Evolutionary conservation across 257 asterid species (phyloP), one percentile per base, ranked within the genome.

Genomic region (Fraxinus quadrangulata): DNA sequence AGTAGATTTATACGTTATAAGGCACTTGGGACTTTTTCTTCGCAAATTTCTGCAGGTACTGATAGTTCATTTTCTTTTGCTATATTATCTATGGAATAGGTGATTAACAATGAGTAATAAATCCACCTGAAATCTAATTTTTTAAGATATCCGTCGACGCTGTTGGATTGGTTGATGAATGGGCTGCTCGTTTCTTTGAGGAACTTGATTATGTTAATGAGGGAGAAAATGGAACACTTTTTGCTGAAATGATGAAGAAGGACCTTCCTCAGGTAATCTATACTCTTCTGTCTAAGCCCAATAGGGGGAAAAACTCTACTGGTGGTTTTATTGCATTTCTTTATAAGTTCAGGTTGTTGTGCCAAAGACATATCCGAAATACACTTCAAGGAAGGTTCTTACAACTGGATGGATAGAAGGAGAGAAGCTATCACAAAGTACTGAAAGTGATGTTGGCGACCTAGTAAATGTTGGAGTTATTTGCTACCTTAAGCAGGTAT

Each of bases 111-210:
- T 67, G 47, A 26, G 37, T 26, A 37, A 65, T 71, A 6, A 17
- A 73, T 79, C 36, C 28, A 23, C 17, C 51, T 30, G 40, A 49
- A 14, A 28, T 28, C 68, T 68, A 33, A 73, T 65, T 74, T 49
- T 61, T 75, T 76, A 84, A 92, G 99, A 80, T 96, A 61, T 88
- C 99, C 7, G 19, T 96, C 80, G 98, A 96, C 80, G 96, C 93
- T 84, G 99, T 96, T 80, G 99, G 99, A 74, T 83, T 96, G 85
- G 99, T 96, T 49, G 99, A 96, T 54, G 99, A 96, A 89, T 96
- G 99, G 99, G 99, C 99, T 81, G 92, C 99, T 65, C 98, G 99
- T 37, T 96, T 93, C 83, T 96, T 96, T 66, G 99, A 96, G 87
- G 99, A 96, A 88, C 98, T 96, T 77, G 99, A 96, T 89, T 96